phyloP scores from a whole-genome alignment of 2,329 filamentous ascomycete genomes.

The Thelonectria blattea region DNA sequence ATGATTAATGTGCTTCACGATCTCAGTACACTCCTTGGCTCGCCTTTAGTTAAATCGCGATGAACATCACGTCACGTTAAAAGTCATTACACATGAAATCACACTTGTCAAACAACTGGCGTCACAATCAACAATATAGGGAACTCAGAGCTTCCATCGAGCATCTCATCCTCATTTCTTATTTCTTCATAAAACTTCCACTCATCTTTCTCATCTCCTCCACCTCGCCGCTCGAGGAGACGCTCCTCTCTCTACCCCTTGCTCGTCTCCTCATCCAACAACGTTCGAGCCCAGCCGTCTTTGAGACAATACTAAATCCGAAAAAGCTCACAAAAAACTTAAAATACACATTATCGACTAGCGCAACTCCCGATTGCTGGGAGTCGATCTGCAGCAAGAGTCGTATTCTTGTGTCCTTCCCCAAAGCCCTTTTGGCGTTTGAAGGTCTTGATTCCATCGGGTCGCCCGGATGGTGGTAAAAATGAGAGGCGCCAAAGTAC shows the following conservation, averaged over 20 bases:
- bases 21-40: too few relatives aligned
- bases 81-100: not conserved
- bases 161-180: slow-evolving; percentile 33
- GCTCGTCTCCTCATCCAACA: slow-evolving; percentile 31
- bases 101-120: too few relatives aligned
- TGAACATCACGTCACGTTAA: not conserved
- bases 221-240: slow-evolving; percentile 18
- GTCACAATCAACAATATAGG: not conserved
- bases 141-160: not conserved
- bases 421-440: slow-evolving; percentile 13
- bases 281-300: slow-evolving; percentile 30
- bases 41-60: not conserved
- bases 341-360: slow-evolving; percentile 41
- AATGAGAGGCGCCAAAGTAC: slow-evolving; percentile 26
- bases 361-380: slow-evolving; percentile 23
- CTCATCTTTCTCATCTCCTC: slow-evolving; percentile 24
- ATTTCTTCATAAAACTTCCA: slow-evolving; percentile 34
- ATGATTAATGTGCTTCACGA: not conserved
- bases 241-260: slow-evolving; percentile 9
- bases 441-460: slow-evolving; percentile 13
- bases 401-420: slow-evolving; percentile 26
- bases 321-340: slow-evolving; percentile 31
- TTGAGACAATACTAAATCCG: slow-evolving; percentile 30
- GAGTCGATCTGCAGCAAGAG: slow-evolving; percentile 22
- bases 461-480: slow-evolving; percentile 23